Base-by-base conservation (phyloP, 768 basidiomycete species). In the Pleurotus djamor region DNA sequence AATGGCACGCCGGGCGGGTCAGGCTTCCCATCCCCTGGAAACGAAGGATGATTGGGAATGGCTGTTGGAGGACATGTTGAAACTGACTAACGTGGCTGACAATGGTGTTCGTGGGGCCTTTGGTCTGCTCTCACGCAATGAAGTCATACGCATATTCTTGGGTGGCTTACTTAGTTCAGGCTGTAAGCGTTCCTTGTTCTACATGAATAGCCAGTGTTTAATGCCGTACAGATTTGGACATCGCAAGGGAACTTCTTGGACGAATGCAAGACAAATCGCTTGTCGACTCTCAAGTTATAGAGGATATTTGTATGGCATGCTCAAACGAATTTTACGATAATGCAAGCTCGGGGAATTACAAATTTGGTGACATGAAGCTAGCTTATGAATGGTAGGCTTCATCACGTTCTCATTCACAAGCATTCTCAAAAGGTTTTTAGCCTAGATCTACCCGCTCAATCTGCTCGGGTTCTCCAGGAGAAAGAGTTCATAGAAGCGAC, bases 401-500 rank as follows among this genome's bases (percentile, higher is more conserved):
- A 28, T 21, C 37, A 48, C 21, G 21, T 10, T 45, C 17, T 21
- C 9, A 14, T 59, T n/a, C 4, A 33, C 47, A 61, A 66, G 63
- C 9, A 28, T 60, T 16, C 51, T 7, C 35, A 34, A 48, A 54
- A 52, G 41, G 41, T 33, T 37, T 57, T 0, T 66, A 98, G 96
- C 66, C 79, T 98, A 57, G 78, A 87, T 52, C 91, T 98, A 10
- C 86, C 91, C 1, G 77, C 76, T 5, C 72, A 78, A 4, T 88
- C 94, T 0, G 82, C 85, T 14, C 78, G 76, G 0, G 79, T 96
- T 57, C 64, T 71, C 12, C 78, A 76, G 60, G 94, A 98, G 69
- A 89, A 87, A 58, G 90, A 94, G 57, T 99, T 98, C 72, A 97
- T 99, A 62, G 96, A 98, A 75, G 97, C 97, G 1, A 99, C 97